Percentiles rank a stretch among this genome's conserved stretches.
phyloP scores from a whole-genome alignment of 495 filamentous ascomycete genomes.

The Neohortaea acidophila region DNA sequence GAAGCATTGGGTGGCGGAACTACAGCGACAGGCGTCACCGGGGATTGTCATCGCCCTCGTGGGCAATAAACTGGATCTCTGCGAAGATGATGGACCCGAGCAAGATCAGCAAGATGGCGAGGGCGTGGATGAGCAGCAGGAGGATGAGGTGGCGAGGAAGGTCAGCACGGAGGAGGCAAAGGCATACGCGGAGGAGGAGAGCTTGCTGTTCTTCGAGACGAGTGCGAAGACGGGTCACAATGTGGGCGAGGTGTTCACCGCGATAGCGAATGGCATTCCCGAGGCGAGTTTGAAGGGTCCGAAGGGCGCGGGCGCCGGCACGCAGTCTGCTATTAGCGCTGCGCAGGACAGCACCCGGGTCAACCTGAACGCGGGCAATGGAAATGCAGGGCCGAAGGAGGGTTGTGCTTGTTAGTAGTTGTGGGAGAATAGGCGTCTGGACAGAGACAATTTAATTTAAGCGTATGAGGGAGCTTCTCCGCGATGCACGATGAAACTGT shows the following conservation, averaged over 20 bases:
- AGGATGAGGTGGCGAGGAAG: conserved; percentile 61
- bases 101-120: conserved; percentile 25
- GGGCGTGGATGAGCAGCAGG: conserved; percentile 37
- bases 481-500: no score
- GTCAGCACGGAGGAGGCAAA: conserved; percentile 78
- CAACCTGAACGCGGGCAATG: conserved; percentile 47
- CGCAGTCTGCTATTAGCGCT: conserved; percentile 27
- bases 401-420: conserved; percentile 86
- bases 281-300: conserved; percentile 87
- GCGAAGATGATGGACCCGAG: conserved; percentile 33
- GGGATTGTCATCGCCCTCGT: conserved; percentile 97
- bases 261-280: conserved; percentile 94
- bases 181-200: conserved; percentile 86
- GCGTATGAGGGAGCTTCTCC: no score
- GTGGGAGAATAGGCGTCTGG: no score
- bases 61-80: conserved; percentile 90
- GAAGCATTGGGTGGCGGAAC: conserved; percentile 96
- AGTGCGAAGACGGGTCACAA: conserved; percentile 91
- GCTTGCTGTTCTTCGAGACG: conserved; percentile 90
- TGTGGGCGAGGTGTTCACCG: conserved; percentile 89
- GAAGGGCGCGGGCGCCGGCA: conserved; percentile 38
- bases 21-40: conserved; percentile 92
- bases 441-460: no score
- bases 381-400: conserved; percentile 55
- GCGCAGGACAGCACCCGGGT: conserved; percentile 51